These are phyloP conservation scores for Tremella yokohamensis DNA, from an alignment of 768 basidiomycete species.

Conservation along the genomic window DNA sequence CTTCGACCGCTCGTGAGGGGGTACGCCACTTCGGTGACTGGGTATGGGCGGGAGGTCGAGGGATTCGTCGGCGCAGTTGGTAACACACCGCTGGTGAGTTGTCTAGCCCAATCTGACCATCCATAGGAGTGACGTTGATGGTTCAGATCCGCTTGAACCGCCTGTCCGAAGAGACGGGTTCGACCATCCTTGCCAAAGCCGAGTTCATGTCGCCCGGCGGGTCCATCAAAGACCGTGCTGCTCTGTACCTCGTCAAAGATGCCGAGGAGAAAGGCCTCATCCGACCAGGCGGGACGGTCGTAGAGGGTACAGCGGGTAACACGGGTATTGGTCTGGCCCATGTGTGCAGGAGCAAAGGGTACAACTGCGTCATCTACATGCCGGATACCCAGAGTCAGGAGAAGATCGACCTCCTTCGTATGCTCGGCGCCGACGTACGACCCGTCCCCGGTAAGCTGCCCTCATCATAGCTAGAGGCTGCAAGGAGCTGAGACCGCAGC, in stretches of 20 bases:
- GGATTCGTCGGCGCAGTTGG: slow-evolving; percentile 87
- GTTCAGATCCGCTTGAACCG: slow-evolving; percentile 75
- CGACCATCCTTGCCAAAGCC: slow-evolving; percentile 86
- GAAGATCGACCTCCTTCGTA: slow-evolving; percentile 92
- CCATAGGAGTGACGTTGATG: slow-evolving; percentile 1
- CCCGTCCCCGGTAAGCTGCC: slow-evolving; percentile 71
- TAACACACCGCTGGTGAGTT: slow-evolving; percentile 81
- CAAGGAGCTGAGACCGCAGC: slow-evolving; percentile 49
- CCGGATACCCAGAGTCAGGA: slow-evolving; percentile 95
- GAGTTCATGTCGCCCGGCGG: slow-evolving; percentile 99
- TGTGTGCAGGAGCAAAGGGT: slow-evolving; percentile 86
- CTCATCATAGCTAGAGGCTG: not conserved
- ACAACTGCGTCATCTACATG: slow-evolving; percentile 99
- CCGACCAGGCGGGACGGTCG: slow-evolving; percentile 89
- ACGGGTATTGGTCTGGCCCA: slow-evolving; percentile 85
- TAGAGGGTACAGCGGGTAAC: slow-evolving; percentile 97
- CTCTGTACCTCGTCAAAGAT: slow-evolving; percentile 77
- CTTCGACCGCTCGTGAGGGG: slow-evolving; percentile 26
- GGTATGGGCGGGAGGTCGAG: slow-evolving; percentile 51
- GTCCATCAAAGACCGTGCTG: slow-evolving; percentile 95
- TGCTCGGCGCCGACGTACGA: slow-evolving; percentile 95
- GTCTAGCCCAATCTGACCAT: not conserved
- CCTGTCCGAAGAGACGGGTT: slow-evolving; percentile 77
- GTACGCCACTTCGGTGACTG: slow-evolving; percentile 39
- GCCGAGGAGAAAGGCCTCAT: slow-evolving; percentile 85